These are phyloP conservation scores for Tricholomella constricta DNA, from an alignment of 768 basidiomycete genomes.

Conservation along the genomic window DNA sequence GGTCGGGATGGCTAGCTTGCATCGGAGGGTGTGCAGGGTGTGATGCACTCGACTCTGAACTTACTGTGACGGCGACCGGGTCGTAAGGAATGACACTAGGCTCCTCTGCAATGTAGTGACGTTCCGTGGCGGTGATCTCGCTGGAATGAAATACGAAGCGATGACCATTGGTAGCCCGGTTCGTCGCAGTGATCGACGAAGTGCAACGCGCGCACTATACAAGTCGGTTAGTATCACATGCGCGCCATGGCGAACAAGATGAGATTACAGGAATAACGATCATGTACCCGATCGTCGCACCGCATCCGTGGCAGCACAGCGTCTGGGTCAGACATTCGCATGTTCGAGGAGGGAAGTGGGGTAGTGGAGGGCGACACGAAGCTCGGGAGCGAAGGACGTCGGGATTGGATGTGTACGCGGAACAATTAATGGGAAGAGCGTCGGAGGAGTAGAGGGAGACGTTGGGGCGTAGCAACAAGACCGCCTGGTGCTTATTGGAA, in stretches of 20 bases:
- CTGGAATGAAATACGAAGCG: slow-evolving; percentile 85
- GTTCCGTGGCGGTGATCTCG: slow-evolving; percentile 63
- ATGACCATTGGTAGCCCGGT: slow-evolving; percentile 80
- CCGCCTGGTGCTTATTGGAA: slow-evolving; percentile 52
- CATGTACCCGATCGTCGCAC: slow-evolving; percentile 74
- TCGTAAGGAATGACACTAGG: slow-evolving; percentile 58
- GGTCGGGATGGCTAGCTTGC: slow-evolving; percentile 10
- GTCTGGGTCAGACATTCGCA: slow-evolving; percentile 87
- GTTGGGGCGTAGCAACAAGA: slow-evolving; percentile 77
- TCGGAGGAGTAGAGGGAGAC: slow-evolving; percentile 85
- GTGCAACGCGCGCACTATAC: slow-evolving; percentile 70
- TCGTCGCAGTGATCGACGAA: slow-evolving; percentile 62
- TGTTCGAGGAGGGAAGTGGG: slow-evolving; percentile 47
- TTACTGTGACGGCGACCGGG: slow-evolving; percentile 19
- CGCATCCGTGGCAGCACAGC: slow-evolving; percentile 80
- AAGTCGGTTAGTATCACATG: slow-evolving; percentile 5
- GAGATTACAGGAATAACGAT: slow-evolving; percentile 62
- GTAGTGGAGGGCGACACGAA: slow-evolving; percentile 36
- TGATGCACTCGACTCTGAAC: slow-evolving; percentile 16
- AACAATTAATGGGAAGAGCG: slow-evolving; percentile 76
- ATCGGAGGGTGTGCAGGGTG: slow-evolving; percentile 19
- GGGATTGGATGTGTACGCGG: slow-evolving; percentile 56
- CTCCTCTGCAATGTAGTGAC: slow-evolving; percentile 64
- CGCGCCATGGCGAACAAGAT: background rate
- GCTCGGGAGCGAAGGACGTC: slow-evolving; percentile 40